Base-by-base conservation (phyloP, 2,329 filamentous ascomycete species). In the Fusarium marasasianum region DNA sequence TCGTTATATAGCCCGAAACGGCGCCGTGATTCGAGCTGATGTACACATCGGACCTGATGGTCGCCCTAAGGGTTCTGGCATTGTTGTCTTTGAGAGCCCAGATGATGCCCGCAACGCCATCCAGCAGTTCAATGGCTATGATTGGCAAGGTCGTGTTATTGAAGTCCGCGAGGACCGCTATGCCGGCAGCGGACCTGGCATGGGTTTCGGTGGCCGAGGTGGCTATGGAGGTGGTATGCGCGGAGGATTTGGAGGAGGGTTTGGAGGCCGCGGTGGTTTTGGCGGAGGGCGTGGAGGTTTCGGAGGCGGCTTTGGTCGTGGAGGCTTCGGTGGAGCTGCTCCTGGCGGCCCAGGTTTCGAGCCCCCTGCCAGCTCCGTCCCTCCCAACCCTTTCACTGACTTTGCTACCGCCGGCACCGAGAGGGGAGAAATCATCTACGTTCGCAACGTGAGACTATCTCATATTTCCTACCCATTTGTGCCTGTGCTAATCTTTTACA, bases 141-240 rank as follows among this genome's bases (percentile, higher is more conserved):
- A 99, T 74, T 99, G 96, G 96, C 96, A 98, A 83, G 96, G 96
- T 17, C 93, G 96, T 66, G 86, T 92, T 59, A 90, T 99, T 57
- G 96, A 99, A 83, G 96, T 99, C 73, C 95, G 96, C 72, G 96
- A 98, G 84, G 96, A 99, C 81, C 93, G 96, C 66, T 99, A 95
- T 81, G 96, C 96, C 68, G 91, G 91, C 33, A 86, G 84, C 69
- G 91, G 91, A 69, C 76, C 76, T 15, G 83, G 77, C 81, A 87
- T 78, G 86, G 90, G 89, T 66, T 86, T 86, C 69, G 84, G 85
- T 24, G 89, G 88, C 55, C 87, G 89, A 71, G 90, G 90, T 48
- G 91, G 89, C 58, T 89, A 87, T 63, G 89, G 89, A 35, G 87
- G 88, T 60, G 88, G 88, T 63, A 88, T 87, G 70, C 86, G 89